Base-by-base conservation (phyloP, 1,284 basidiomycete species). In the Austroboletus novae-zelandiae region DNA sequence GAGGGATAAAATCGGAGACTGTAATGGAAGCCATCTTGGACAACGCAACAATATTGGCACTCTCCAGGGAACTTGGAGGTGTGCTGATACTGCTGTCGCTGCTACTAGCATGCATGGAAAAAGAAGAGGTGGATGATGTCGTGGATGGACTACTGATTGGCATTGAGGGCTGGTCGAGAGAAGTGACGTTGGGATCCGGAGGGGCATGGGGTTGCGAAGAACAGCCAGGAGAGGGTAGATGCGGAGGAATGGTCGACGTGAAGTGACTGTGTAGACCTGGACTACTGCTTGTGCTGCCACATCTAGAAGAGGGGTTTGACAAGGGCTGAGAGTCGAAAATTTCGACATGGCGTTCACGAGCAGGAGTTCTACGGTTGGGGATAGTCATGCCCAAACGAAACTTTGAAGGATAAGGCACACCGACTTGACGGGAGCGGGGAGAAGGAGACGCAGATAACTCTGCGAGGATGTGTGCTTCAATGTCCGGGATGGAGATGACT, bases 401-500 rank as follows among this genome's bases (percentile, higher is more conserved):
- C 60, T 73, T 83, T 47, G 73, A 76, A 50, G 72, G 80, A 18
- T 73, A 71, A 20, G 85, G 87, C 0, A 89, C 78, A 29, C 79
- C 82, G n/a, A 89, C 84, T 51, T 81, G 83, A 52, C 83, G 79
- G 29, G 83, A 85, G 9, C 79, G 82, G 29, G 86, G 86, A 27
- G 80, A 77, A 14, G 84, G 82, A 3, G 84, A 87, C 37, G 70
- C 69, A 1, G 80, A 78, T 20, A 89, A 76, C 65, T 89, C 84
- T 18, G 74, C 74, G 57, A 78, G 73, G 50, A 90, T 89, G 60
- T 87, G 85, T 9, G 74, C 66, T 66, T 89, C 86, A 41, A 87
- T 77, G 57, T 89, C 83, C 18, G 85, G 85, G 55, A 90, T 89
- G 43, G 84, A 80, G 57, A 89, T 85, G 69, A 90, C 86, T 89